Evolutionary conservation across 2,329 filamentous ascomycete genomes (phyloP), one percentile per base, ranked within the genome.

Genomic region (Thelonectria discophora): DNA sequence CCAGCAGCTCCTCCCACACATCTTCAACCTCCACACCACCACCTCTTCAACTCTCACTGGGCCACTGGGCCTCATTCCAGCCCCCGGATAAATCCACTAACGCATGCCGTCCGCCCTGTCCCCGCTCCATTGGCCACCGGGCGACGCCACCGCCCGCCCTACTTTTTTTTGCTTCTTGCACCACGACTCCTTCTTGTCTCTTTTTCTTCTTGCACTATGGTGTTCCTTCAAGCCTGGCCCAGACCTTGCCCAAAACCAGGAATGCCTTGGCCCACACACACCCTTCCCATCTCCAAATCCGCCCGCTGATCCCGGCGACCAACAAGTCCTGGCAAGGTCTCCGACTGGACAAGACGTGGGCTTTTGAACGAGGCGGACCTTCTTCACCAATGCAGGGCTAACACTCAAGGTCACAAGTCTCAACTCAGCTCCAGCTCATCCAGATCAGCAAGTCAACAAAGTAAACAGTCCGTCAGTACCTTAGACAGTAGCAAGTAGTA

Each of bases 71-170:
- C 46, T 46, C 50, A 60, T 58, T 57, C 59, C 59, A 62, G 37
- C 42, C 46, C 47, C 52, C 24, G 18, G 34, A n/a, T 46, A 12
- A 12, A 48, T 54, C 51, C 42, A 15, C 62, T 60, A 65, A 63
- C 58, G 65, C 64, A 69, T 72, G 66, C 69, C 69, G 70, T 72
- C 71, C 70, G 70, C 70, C 70, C 63, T 69, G 51, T 55, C 55
- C 27, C 46, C 49, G 17, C 55, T 54, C 58, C 59, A 70, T 69
- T 72, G 69, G 69, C 51, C 64, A 18, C 39, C 42, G n/a, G 27
- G 39, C 37, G 32, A 21, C 57, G 57, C 61, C 61, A 63, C 61
- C 48, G 48, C 48, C 43, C 61, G 61, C 55, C 57, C 51, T 62
- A 12, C 50, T 55, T 60, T 61, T 52, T 45, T 45, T n/a, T 24